Conservation (phyloP, 2,329 filamentous ascomycete genomes). For the Aspergillus ibericus region DNA sequence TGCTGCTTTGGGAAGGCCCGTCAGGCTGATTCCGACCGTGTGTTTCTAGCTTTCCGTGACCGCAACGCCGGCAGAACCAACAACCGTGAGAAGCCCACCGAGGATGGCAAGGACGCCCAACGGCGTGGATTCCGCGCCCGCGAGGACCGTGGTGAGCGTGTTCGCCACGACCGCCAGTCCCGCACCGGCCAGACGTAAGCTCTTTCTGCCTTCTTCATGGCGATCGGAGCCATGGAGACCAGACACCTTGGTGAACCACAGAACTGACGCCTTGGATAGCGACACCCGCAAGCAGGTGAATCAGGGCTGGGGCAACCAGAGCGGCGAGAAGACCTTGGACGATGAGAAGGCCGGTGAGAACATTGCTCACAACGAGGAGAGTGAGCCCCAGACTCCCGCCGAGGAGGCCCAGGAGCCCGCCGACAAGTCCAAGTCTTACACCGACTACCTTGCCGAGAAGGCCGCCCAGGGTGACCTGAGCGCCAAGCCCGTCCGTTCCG, state of each 20-base stretch:
- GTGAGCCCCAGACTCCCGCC: constrained; percentile 60
- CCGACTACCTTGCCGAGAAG: constrained; percentile 78
- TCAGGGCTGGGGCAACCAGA: constrained; percentile 83
- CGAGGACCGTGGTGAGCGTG: constrained; percentile 56
- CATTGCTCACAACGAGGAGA: constrained; percentile 82
- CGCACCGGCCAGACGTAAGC: constrained; percentile 61
- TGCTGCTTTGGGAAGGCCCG: neutral
- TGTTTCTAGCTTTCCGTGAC: constrained; percentile 76
- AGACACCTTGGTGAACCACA: too few relatives aligned
- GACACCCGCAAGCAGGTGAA: constrained; percentile 57
- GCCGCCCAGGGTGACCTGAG: constrained; percentile 68
- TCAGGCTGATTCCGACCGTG: constrained; percentile 17
- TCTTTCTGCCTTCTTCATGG: neutral
- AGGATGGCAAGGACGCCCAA: constrained; percentile 58
- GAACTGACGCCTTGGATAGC: constrained; percentile 24
- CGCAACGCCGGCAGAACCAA: constrained; percentile 74
- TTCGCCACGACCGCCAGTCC: constrained; percentile 63
- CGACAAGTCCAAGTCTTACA: constrained; percentile 88
- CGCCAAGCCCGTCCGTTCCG: constrained; percentile 72
- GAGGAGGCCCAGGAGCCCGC: constrained; percentile 61
- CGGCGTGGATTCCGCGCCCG: constrained; percentile 46
- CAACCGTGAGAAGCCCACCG: constrained; percentile 79
- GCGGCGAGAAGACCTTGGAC: constrained; percentile 79
- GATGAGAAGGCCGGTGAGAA: constrained; percentile 90
- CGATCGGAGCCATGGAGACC: neutral